These are phyloP conservation scores for Penicillium italicum DNA, from an alignment of 2,329 filamentous ascomycete species.

Conservation along the genomic window DNA sequence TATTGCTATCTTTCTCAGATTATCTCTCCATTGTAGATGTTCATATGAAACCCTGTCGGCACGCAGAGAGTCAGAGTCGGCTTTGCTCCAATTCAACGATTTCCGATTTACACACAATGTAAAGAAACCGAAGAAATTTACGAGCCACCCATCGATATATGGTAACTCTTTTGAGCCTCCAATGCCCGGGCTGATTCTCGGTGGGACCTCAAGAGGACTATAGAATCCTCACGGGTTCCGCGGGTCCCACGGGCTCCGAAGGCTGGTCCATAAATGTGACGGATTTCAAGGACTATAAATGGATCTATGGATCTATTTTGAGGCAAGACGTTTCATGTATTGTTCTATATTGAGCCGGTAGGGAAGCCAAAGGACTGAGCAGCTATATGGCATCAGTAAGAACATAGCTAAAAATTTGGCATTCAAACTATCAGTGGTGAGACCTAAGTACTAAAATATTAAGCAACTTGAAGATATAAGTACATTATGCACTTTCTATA, in stretches of 20 bases:
- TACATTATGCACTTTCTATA: too few relatives aligned
- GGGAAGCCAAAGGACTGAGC: too few relatives aligned
- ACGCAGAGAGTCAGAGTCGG: too few relatives aligned
- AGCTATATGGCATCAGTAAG: too few relatives aligned
- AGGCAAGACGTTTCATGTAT: not conserved
- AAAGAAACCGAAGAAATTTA: too few relatives aligned
- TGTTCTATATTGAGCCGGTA: not conserved
- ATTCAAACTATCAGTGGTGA: not conserved
- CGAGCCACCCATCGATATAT: not conserved
- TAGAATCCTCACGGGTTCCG: not conserved
- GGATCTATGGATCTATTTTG: too few relatives aligned
- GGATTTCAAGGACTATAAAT: too few relatives aligned
- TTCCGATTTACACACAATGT: not conserved
- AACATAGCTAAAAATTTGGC: not conserved
- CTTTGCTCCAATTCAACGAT: not conserved
- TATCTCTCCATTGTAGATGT: not conserved
- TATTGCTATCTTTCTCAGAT: not conserved
- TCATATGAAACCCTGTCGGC: not conserved
- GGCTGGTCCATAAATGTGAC: too few relatives aligned
- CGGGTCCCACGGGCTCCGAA: not conserved
- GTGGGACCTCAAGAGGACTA: not conserved
- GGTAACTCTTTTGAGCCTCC: not conserved
- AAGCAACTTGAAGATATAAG: too few relatives aligned
- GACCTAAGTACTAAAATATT: too few relatives aligned
- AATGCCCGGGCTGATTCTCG: not conserved